These are phyloP conservation scores for Calonectria pseudoturangicola DNA, from an alignment of 2,329 filamentous ascomycete species.

Conservation along the genomic window DNA sequence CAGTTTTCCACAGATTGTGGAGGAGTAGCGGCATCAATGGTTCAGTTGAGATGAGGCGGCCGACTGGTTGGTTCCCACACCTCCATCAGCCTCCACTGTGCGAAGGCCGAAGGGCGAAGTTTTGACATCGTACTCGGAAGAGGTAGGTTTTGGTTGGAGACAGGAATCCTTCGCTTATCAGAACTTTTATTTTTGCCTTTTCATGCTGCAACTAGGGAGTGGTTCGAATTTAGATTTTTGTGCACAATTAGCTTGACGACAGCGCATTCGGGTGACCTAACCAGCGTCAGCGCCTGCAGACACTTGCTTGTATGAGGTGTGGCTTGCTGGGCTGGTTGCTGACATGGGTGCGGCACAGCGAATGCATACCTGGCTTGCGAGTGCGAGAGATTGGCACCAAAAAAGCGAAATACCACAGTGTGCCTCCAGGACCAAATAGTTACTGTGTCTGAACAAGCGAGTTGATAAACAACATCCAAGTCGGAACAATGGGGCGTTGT, in stretches of 20 bases:
- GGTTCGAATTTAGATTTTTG: slow-evolving; percentile 15
- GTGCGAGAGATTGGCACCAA: slow-evolving; percentile 3
- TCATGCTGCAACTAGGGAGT: not conserved
- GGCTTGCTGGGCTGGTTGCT: slow-evolving; percentile 16
- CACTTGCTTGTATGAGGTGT: slow-evolving; percentile 9
- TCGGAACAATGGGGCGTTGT: slow-evolving; percentile 24
- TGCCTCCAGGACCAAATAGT: not conserved
- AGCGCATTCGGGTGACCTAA: not conserved
- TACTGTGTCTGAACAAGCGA: slow-evolving; percentile 39
- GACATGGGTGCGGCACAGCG: slow-evolving; percentile 31
- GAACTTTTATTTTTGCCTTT: not conserved
- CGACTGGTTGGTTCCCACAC: slow-evolving; percentile 35
- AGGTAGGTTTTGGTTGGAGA: slow-evolving; percentile 18
- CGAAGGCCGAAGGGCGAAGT: slow-evolving; percentile 25
- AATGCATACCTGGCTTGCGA: not conserved
- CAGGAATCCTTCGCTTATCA: slow-evolving; percentile 1
- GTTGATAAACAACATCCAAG: slow-evolving; percentile 10
- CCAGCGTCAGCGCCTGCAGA: slow-evolving; percentile 1
- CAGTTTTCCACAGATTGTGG: slow-evolving; percentile 29
- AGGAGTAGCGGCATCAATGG: slow-evolving; percentile 21
- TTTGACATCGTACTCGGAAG: slow-evolving; percentile 11
- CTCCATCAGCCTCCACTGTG: slow-evolving; percentile 41
- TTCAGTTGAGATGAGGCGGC: slow-evolving; percentile 30
- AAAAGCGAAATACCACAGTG: slow-evolving; percentile 31
- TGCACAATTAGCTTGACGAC: slow-evolving; percentile 5